A percentile compares a stretch with the other conserved stretches of the same genome.
These are phyloP conservation scores for Fraxinus nigra DNA, from an alignment of 305 asterid species.

Conservation along the genomic window DNA sequence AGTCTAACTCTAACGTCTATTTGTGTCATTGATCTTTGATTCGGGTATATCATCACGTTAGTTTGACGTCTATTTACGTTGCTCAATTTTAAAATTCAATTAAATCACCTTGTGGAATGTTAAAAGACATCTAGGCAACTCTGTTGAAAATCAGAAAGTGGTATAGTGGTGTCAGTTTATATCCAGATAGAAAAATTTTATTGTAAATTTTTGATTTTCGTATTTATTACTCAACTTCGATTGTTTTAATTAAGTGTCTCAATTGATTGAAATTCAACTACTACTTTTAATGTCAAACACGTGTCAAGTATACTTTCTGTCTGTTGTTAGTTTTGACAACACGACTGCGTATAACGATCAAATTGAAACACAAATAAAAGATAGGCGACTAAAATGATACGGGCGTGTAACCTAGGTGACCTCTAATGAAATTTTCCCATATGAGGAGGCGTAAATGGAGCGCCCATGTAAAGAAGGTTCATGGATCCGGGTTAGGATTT, in stretches of 20 bases:
- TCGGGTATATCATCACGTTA: not conserved
- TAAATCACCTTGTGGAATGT: not conserved
- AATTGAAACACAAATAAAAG: not conserved
- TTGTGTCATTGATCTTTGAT: not conserved
- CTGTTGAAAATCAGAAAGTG: not conserved
- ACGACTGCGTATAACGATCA: not conserved
- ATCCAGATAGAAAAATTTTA: not conserved
- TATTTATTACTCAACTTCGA: not conserved
- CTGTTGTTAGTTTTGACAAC: not conserved
- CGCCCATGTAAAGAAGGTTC: not conserved
- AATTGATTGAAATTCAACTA: not conserved
- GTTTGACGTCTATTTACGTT: not conserved
- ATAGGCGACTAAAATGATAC: not conserved
- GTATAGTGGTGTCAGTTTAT: not conserved
- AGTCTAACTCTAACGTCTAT: too few species aligned
- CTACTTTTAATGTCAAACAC: not conserved
- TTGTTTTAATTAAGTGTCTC: not conserved
- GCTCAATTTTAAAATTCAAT: not conserved
- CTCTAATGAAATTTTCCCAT: not conserved
- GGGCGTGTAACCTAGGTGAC: not conserved
- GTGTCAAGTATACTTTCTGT: not conserved
- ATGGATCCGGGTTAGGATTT: conserved; percentile 32
- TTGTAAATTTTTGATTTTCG: too few species aligned
- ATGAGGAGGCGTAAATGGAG: not conserved
- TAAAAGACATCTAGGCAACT: not conserved